Evolutionary conservation across 495 filamentous ascomycete genomes (phyloP).

Genomic region (Trichoderma virens): DNA sequence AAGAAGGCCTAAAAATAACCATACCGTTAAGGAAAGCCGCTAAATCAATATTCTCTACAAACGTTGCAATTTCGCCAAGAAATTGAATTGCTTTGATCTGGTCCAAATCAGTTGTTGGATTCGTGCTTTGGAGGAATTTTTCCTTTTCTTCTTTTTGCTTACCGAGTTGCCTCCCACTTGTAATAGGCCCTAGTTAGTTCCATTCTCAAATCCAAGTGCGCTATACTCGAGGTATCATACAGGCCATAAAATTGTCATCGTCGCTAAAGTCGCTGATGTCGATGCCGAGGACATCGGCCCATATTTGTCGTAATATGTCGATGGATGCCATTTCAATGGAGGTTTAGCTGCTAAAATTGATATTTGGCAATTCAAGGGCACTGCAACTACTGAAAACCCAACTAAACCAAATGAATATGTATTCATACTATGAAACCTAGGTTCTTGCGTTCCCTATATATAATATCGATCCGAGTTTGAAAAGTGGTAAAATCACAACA

Average conservation of each 20-base stretch:
- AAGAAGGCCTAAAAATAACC: not conserved
- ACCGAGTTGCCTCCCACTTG: not conserved
- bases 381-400: too few species aligned
- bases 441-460: too few species aligned
- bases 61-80: not conserved
- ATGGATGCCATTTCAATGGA: not conserved
- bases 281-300: not conserved
- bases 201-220: not conserved
- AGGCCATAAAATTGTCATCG: not conserved
- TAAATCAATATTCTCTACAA: not conserved
- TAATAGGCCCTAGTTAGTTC: not conserved
- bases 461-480: too few species aligned
- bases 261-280: not conserved
- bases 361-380: too few species aligned
- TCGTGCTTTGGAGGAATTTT: not conserved
- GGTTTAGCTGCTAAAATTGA: too few species aligned
- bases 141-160: too few species aligned
- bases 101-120: not conserved
- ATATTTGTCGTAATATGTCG: not conserved
- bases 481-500: too few species aligned
- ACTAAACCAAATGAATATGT: too few species aligned
- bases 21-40: not conserved
- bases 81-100: not conserved
- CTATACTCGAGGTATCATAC: not conserved
- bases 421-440: too few species aligned